Evolutionary conservation across 176 grass and related monocot species (phyloP).

Genomic region (Poa pratensis): DNA sequence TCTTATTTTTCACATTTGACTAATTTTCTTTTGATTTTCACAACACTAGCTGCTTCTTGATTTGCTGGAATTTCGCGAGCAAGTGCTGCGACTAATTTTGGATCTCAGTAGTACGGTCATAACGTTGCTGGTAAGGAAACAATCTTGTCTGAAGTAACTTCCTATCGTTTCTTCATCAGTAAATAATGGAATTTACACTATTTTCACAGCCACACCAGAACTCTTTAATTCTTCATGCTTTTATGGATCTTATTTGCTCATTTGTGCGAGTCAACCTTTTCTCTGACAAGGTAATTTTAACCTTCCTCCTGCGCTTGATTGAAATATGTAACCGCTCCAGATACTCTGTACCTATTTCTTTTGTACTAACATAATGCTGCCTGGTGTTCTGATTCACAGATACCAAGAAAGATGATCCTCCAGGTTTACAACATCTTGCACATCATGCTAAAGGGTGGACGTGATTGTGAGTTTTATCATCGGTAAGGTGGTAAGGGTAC

Average conservation of each 20-base stretch:
- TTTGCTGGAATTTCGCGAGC: constrained; percentile 98
- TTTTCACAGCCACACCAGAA: constrained; percentile 93
- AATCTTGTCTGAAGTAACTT: background rate
- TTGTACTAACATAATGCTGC: constrained; percentile 19
- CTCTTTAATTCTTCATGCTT: constrained; percentile 96
- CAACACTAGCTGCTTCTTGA: constrained; percentile 78
- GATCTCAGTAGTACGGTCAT: constrained; percentile 99
- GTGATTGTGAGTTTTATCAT: constrained; percentile 98
- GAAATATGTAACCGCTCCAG: background rate
- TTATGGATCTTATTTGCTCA: constrained; percentile 98
- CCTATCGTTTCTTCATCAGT: background rate
- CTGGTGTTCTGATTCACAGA: constrained; percentile 55
- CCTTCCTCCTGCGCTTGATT: constrained; percentile 35
- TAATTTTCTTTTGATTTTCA: constrained; percentile 40
- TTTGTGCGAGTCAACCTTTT: constrained; percentile 96
- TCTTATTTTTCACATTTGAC: background rate
- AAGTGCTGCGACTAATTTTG: constrained; percentile 92
- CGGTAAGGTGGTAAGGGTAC: constrained; percentile 72
- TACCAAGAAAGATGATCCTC: constrained; percentile 99
- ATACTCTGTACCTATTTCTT: background rate
- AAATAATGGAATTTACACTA: constrained; percentile 40
- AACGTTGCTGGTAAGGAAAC: constrained; percentile 82
- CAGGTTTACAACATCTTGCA: constrained; percentile 96
- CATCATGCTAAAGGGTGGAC: constrained; percentile 84
- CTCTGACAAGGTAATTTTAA: constrained; percentile 84